phyloP scores from a whole-genome alignment of 257 asterid species.

The Scutellaria baicalensis region DNA sequence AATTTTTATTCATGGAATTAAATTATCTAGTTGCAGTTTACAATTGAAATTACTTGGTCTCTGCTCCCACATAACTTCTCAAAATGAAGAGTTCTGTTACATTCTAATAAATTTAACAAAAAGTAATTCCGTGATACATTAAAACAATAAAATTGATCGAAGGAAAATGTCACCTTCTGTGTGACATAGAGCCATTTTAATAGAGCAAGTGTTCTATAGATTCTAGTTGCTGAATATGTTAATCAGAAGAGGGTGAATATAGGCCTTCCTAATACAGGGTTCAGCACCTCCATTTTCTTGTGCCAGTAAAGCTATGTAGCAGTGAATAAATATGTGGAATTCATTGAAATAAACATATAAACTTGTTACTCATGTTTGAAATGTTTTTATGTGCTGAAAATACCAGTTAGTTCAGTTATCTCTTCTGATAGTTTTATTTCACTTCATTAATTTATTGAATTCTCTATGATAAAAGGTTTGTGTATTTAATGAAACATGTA shows the following conservation, averaged over 20 bases:
- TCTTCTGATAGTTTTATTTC: background rate
- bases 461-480: background rate
- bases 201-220: background rate
- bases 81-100: no score
- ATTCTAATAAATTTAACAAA: background rate
- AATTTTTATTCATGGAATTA: background rate
- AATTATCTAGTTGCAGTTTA: background rate
- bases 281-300: no score
- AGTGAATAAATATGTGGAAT: background rate
- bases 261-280: no score
- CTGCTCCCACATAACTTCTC: background rate
- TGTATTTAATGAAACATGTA: background rate
- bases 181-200: background rate
- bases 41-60: background rate
- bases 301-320: background rate
- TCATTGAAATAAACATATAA: background rate
- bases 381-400: background rate
- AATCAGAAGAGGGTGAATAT: background rate
- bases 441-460: background rate
- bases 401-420: background rate
- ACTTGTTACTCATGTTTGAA: background rate
- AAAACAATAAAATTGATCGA: background rate
- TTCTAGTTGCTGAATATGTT: background rate
- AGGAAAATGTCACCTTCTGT: background rate
- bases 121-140: background rate